Evolutionary conservation across 2,329 filamentous ascomycete genomes (phyloP).

Genomic region (Botrytis squamosa): DNA sequence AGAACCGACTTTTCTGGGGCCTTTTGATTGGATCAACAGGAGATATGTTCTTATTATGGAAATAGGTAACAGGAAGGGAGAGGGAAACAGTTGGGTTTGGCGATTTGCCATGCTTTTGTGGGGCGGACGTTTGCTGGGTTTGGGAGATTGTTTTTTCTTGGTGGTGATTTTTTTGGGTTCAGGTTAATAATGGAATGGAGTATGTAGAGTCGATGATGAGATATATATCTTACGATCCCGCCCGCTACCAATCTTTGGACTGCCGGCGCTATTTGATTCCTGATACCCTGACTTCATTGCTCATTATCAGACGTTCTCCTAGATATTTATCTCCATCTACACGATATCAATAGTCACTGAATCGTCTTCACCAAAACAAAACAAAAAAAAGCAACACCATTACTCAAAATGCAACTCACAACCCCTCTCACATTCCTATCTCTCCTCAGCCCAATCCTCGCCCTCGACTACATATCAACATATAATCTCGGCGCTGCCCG

Average conservation of each 20-base stretch:
- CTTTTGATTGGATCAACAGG: background rate
- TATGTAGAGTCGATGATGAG: background rate
- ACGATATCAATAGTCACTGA: background rate
- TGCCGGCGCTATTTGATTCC: background rate
- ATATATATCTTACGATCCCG: constrained; percentile 3
- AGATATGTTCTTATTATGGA: background rate
- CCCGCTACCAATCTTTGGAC: background rate
- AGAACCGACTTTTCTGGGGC: background rate
- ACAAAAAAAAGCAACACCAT: background rate
- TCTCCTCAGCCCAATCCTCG: background rate
- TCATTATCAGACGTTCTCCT: background rate
- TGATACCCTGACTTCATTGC: background rate
- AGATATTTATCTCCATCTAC: background rate
- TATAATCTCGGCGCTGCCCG: background rate
- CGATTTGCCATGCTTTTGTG: constrained; percentile 1
- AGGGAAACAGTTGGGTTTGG: background rate
- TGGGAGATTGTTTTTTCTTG: constrained; percentile 3
- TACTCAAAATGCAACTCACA: background rate
- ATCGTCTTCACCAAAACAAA: background rate
- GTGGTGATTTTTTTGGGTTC: background rate
- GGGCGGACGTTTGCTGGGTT: background rate
- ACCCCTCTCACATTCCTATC: background rate
- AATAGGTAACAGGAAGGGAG: background rate
- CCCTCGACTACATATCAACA: constrained; percentile 12
- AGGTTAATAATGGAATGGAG: background rate